Evolutionary conservation across 2,329 filamentous ascomycete species (phyloP), one percentile per base, ranked within the genome.

Genomic region (Tolypocladium paradoxum): DNA sequence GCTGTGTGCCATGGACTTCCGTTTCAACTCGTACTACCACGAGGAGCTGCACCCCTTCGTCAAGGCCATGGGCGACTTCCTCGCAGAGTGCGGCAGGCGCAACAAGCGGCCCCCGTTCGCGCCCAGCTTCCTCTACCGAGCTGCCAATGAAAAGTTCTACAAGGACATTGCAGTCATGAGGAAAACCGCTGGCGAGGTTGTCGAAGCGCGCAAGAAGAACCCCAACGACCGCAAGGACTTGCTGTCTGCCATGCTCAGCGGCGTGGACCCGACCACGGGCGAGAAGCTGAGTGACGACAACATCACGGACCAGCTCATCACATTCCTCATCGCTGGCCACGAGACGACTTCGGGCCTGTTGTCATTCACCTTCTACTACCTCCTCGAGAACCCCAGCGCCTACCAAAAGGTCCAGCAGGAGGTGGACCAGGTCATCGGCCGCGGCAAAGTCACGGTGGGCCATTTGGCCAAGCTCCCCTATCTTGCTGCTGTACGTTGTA

Each of bases 21-120:
- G 86, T 20, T 90, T 90, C 74, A 90, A 90, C 68, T 84, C 80
- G 1, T 89, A 84, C 67, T 90, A 90, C 62, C 74, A 75, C 31
- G 78, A 87, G 16, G 73, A 81, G 9, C 70, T 85, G 64, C 87
- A 90, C 58, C 85, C 85, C 0, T 90, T 90, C 59, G 75, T 89
- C 38, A 65, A 75, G 46, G 79, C 83, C 35, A 88, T 90, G 85
- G 74, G 74, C 1, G 74, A 75, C n/a, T 79, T 86, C 52, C 70
- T 90, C 1, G 61, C 66, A 14, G 82, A 84, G 56, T 78, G 75
- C 6, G 79, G 77, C 34, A 70, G 68, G 9, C 74, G 81, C 34
- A 66, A 75, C 12, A 68, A 68, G 54, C 74, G 77, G 18, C 77
- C 76, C 2, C 64, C 66, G 1, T 68, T 79, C 46, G 62, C 61